Conservation (phyloP, 2,329 filamentous ascomycete species). For the Penicillium sp. region DNA sequence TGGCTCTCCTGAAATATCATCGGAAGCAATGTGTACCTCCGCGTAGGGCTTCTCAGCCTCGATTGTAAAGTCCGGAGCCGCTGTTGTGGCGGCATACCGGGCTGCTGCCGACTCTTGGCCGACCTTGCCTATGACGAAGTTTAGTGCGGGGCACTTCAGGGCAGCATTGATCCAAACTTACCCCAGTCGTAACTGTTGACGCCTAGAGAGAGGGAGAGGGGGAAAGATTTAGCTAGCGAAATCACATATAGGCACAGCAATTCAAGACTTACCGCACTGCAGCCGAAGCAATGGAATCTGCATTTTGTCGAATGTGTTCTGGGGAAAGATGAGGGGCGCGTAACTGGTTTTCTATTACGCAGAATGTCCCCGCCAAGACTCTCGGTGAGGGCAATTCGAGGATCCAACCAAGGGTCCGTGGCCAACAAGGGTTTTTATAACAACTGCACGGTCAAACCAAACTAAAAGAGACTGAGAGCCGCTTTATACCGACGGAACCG, state of each 20-base stretch:
- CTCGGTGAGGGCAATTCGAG: constrained; percentile 23
- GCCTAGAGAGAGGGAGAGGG: constrained; percentile 54
- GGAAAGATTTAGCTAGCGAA: background rate
- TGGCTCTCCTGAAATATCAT: background rate
- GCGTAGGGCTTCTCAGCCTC: constrained; percentile 90
- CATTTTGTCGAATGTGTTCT: constrained; percentile 50
- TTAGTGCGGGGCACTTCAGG: constrained; percentile 33
- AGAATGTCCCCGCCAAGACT: constrained; percentile 31
- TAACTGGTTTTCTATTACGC: constrained; percentile 24
- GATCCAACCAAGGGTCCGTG: constrained; percentile 6
- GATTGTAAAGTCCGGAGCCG: constrained; percentile 72
- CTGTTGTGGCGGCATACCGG: constrained; percentile 83
- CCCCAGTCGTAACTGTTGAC: constrained; percentile 99
- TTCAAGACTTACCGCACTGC: constrained; percentile 55
- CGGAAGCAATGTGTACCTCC: constrained; percentile 61
- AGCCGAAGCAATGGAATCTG: constrained; percentile 83
- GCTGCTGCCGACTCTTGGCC: constrained; percentile 86
- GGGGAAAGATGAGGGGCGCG: constrained; percentile 21
- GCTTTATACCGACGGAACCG: background rate
- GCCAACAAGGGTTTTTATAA: background rate
- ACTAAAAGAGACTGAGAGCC: background rate
- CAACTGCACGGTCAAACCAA: background rate
- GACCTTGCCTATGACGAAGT: constrained; percentile 68
- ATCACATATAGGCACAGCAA: background rate
- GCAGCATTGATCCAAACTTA: constrained; percentile 44